These are phyloP conservation scores for Aspergillus floridensis DNA, from an alignment of 2,329 filamentous ascomycete species.

Conservation along the genomic window DNA sequence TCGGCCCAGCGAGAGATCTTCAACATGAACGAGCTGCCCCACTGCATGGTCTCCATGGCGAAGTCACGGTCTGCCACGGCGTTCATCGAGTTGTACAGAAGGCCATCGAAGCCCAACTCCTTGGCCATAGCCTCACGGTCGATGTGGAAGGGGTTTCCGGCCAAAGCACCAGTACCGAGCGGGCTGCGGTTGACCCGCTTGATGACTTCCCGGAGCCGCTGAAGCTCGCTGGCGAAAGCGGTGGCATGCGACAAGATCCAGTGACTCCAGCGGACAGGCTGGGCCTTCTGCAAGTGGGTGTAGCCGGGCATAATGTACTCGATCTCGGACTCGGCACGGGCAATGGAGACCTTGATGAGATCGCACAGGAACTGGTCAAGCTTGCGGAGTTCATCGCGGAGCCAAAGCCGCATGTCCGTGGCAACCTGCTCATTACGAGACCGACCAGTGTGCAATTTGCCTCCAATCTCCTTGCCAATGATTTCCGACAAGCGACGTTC, in stretches of 20 bases:
- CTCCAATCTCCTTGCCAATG: constrained; percentile 78
- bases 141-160: constrained; percentile 78
- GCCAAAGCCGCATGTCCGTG: constrained; percentile 87
- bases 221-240: constrained; percentile 69
- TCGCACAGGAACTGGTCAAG: constrained; percentile 68
- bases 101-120: constrained; percentile 75
- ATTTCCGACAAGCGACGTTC: constrained; percentile 75
- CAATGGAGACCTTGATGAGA: constrained; percentile 67
- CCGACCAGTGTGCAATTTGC: constrained; percentile 85
- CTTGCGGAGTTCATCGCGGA: constrained; percentile 68
- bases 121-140: constrained; percentile 75
- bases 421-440: constrained; percentile 89
- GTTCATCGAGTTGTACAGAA: constrained; percentile 75
- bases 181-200: constrained; percentile 70
- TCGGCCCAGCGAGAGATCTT: constrained; percentile 80
- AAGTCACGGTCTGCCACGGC: constrained; percentile 78
- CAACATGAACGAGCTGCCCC: constrained; percentile 73
- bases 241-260: constrained; percentile 75
- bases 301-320: constrained; percentile 83
- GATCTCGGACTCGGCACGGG: constrained; percentile 70
- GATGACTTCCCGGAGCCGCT: constrained; percentile 71
- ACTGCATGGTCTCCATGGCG: constrained; percentile 76
- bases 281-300: constrained; percentile 79
- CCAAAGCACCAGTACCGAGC: constrained; percentile 72
- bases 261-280: constrained; percentile 78